Base-by-base conservation (phyloP, 495 filamentous ascomycete species). In the Rostrohypoxylon terebratum region DNA sequence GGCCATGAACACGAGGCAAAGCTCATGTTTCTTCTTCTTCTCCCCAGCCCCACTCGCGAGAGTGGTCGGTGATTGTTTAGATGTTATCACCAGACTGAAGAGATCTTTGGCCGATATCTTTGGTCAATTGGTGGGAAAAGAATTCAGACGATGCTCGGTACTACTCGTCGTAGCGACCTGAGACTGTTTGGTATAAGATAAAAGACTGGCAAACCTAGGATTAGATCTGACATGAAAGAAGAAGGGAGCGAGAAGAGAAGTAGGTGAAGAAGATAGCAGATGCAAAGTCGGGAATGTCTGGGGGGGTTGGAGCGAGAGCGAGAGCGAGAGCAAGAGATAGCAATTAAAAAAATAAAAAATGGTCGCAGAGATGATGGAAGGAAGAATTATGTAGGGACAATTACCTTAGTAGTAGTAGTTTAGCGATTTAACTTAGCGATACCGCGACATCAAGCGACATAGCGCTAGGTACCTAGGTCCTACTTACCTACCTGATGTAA, bases 1-100 rank as follows among this genome's bases (percentile, higher is more conserved):
- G 93, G 92, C 79, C 89, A 89, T 74, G 87, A 78, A 80, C 96
- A 99, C 75, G 88, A 86, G 78, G 89, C 90, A 77, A 94, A 91
- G 67, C 80, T 80, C 83, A 83, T 83, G 66, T 76, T 78, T 69
- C 71, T 38, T 72, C 71, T 62, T 40, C 60, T 51, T 70, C 63
- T 66, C 66, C 63, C 66, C 63, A 42, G 63, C 66, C 66, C 71
- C 71, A 74, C 71, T 74, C 58, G 36, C 62, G 28, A 74, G 66
- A 74, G 71, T 67, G 71, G 71, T 50, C 50, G 36, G 28, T 25
- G 34, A 45, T 14, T 44, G 42, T 31, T 31, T 36, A 25, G 66
- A 74, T 63, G 66, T 67, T 59, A 74, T 70, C 71, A 74, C 71
- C 71, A 74, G 66, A 67, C 63, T 33, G 50, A 31, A 25, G 4